phyloP scores from a whole-genome alignment of 768 basidiomycete genomes.

The Lactarius hatsudake region DNA sequence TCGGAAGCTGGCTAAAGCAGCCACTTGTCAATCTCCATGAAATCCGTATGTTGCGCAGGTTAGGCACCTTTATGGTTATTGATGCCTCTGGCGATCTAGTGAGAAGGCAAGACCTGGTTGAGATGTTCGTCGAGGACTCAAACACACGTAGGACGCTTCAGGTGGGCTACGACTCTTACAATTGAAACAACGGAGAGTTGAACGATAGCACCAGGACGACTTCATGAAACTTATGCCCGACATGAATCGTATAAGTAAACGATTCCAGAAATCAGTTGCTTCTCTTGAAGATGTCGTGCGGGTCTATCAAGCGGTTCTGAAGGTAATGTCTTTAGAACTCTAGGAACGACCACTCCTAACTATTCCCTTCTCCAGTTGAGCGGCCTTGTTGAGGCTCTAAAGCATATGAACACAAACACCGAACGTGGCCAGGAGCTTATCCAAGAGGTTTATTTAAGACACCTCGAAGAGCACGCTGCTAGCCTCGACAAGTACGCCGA shows the following conservation, averaged over 20 bases:
- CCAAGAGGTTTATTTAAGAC: slow-evolving; percentile 60
- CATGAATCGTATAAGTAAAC: slow-evolving; percentile 85
- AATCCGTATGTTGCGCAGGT: slow-evolving; percentile 57
- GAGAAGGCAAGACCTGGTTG: slow-evolving; percentile 84
- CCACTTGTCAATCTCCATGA: slow-evolving; percentile 92
- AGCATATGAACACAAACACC: slow-evolving; percentile 45
- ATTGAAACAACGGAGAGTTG: background rate
- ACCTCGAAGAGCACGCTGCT: slow-evolving; percentile 54
- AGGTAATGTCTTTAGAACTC: slow-evolving; percentile 43
- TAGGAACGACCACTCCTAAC: background rate
- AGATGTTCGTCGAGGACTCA: slow-evolving; percentile 78
- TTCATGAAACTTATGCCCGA: slow-evolving; percentile 92
- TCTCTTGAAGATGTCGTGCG: slow-evolving; percentile 93
- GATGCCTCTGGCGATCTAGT: slow-evolving; percentile 41
- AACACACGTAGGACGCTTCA: slow-evolving; percentile 69
- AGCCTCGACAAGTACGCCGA: slow-evolving; percentile 78
- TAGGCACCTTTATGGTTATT: background rate
- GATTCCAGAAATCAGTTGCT: slow-evolving; percentile 81
- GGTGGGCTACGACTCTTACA: slow-evolving; percentile 40
- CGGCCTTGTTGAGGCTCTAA: slow-evolving; percentile 65
- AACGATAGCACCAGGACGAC: slow-evolving; percentile 57
- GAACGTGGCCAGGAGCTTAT: slow-evolving; percentile 54
- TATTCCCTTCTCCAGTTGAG: slow-evolving; percentile 51
- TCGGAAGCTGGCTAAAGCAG: slow-evolving; percentile 94
- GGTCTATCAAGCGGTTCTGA: slow-evolving; percentile 88